Evolutionary conservation across 345 rosid species (phyloP).

Genomic region (Citrus glauca): DNA sequence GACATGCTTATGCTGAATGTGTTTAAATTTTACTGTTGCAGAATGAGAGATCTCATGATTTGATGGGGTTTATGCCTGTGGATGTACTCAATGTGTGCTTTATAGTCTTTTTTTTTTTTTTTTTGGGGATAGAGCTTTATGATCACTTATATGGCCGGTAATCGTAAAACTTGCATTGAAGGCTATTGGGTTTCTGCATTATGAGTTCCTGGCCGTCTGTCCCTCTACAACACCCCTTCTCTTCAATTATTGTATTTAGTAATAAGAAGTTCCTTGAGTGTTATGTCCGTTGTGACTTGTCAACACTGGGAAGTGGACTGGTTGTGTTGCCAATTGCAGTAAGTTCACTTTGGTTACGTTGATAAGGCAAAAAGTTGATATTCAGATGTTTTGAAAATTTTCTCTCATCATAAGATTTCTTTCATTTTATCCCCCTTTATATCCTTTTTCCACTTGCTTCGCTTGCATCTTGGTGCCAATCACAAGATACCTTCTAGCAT

Average conservation of each 20-base stretch:
- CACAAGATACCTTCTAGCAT: neutral
- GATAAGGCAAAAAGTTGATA: neutral
- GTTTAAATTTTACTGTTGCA: neutral
- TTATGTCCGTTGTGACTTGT: neutral
- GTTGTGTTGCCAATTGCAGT: neutral
- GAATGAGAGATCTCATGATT: neutral
- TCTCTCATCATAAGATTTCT: neutral
- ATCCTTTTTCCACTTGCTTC: neutral
- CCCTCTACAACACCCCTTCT: too few species aligned
- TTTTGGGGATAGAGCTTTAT: too few species aligned
- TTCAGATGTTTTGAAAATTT: neutral
- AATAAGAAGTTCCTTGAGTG: neutral
- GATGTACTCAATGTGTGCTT: too few species aligned
- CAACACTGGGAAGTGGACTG: neutral
- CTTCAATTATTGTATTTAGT: neutral
- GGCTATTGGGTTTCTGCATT: too few species aligned
- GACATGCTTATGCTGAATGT: neutral
- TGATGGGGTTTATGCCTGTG: neutral
- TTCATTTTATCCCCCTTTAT: neutral
- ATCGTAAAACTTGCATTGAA: neutral
- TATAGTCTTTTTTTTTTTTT: too few species aligned
- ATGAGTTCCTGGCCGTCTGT: too few species aligned
- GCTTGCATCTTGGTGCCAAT: neutral
- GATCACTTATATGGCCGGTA: neutral
- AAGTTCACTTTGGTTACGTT: neutral